A percentile compares a stretch with the other conserved stretches of the same genome.
phyloP scores from a whole-genome alignment of 2,329 filamentous ascomycete species.

The Cordyceps cateniannulata region DNA sequence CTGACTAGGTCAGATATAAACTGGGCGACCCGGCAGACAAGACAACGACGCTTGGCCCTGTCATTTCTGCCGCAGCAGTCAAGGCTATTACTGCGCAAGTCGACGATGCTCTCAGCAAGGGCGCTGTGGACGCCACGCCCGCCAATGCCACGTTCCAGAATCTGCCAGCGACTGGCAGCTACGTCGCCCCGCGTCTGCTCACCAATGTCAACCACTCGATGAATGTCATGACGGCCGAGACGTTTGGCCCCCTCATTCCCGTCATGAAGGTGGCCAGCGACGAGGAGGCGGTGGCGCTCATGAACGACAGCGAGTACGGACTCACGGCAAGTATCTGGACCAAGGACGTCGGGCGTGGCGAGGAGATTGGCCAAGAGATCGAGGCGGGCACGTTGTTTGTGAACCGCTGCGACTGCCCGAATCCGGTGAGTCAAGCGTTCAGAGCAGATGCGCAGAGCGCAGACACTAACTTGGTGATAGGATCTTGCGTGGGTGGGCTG shows the following conservation, averaged over 20 bases:
- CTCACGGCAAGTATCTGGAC: conserved; percentile 97
- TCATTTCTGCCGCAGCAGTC: conserved; percentile 74
- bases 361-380: conserved; percentile 70
- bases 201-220: conserved; percentile 75
- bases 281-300: conserved; percentile 71
- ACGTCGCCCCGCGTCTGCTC: conserved; percentile 77
- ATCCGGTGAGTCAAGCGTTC: conserved; percentile 60
- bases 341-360: conserved; percentile 71
- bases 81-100: conserved; percentile 72
- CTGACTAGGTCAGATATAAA: conserved; percentile 48
- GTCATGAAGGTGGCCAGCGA: conserved; percentile 84
- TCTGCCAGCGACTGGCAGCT: conserved; percentile 72
- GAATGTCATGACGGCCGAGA: conserved; percentile 88
- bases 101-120: conserved; percentile 73
- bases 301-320: conserved; percentile 94
- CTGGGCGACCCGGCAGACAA: conserved; percentile 79
- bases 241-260: conserved; percentile 87
- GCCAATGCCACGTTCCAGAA: conserved; percentile 69
- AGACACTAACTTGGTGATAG: conserved; percentile 33
- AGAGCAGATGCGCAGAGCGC: background rate
- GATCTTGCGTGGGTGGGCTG: conserved; percentile 92
- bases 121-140: conserved; percentile 78
- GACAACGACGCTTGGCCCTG: conserved; percentile 77
- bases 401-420: conserved; percentile 88
- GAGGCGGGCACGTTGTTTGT: conserved; percentile 96